Percentiles rank a stretch among this genome's conserved stretches.
Evolutionary conservation across 2,329 filamentous ascomycete species (phyloP).

Genomic region (Diaporthe capsici): DNA sequence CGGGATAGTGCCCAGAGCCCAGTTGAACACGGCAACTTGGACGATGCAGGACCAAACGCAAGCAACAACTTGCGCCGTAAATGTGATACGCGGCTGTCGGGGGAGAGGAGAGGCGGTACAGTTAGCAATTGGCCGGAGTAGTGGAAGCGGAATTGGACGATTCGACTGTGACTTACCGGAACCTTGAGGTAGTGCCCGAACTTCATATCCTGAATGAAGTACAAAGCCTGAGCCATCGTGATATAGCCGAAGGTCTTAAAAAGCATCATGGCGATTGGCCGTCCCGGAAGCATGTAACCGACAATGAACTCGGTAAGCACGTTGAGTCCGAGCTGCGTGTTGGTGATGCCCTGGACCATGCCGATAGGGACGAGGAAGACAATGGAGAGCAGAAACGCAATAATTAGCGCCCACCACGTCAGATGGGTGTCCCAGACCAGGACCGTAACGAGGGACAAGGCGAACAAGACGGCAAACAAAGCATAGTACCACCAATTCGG

Average conservation of each 20-base stretch:
- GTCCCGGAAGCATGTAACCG: slow-evolving; percentile 66
- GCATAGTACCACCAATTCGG: slow-evolving; percentile 43
- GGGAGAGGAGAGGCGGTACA: neutral
- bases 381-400: slow-evolving; percentile 47
- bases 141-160: neutral
- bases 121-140: neutral
- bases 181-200: slow-evolving; percentile 59
- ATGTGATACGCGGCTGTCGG: slow-evolving; percentile 53
- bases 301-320: slow-evolving; percentile 66
- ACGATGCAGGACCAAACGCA: slow-evolving; percentile 54
- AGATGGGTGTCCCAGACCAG: slow-evolving; percentile 41
- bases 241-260: slow-evolving; percentile 68
- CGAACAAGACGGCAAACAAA: slow-evolving; percentile 38
- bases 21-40: slow-evolving; percentile 60
- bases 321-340: slow-evolving; percentile 59
- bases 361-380: slow-evolving; percentile 52
- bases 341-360: slow-evolving; percentile 52
- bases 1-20: slow-evolving; percentile 57
- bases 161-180: slow-evolving; percentile 44
- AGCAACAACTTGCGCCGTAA: slow-evolving; percentile 37
- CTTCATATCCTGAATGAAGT: slow-evolving; percentile 59
- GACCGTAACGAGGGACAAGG: slow-evolving; percentile 39
- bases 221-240: slow-evolving; percentile 58
- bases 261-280: slow-evolving; percentile 66
- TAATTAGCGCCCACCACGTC: slow-evolving; percentile 44